These are phyloP conservation scores for Aspergillus taichungensis DNA, from an alignment of 495 filamentous ascomycete genomes.

Conservation along the genomic window DNA sequence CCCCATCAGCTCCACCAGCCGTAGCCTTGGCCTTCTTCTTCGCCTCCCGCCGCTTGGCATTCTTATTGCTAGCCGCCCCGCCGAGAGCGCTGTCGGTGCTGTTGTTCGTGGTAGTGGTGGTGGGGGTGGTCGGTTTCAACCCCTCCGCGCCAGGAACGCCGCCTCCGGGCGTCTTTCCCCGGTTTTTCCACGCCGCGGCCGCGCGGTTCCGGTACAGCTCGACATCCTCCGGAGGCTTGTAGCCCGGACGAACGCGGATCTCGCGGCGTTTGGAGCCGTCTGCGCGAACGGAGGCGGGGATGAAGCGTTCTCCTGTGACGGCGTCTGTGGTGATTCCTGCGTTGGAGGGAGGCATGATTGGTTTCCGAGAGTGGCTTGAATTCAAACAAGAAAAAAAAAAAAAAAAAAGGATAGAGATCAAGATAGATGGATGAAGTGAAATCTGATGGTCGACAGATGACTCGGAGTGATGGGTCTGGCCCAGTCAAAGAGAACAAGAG, in stretches of 20 bases:
- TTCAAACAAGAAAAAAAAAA: not conserved
- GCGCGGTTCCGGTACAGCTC: constrained; percentile 92
- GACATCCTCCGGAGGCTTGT: constrained; percentile 90
- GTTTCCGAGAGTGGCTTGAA: not conserved
- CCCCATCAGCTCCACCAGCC: constrained; percentile 24
- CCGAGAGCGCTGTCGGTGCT: constrained; percentile 36
- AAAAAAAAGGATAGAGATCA: not conserved
- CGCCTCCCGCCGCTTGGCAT: constrained; percentile 86
- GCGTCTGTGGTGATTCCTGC: constrained; percentile 72
- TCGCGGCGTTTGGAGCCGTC: constrained; percentile 87
- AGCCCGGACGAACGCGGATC: constrained; percentile 87
- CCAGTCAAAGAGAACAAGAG: too few species aligned
- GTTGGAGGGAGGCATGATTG: constrained; percentile 20
- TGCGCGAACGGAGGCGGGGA: constrained; percentile 75
- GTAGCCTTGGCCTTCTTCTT: constrained; percentile 73
- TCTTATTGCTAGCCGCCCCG: constrained; percentile 79
- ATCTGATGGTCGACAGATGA: too few species aligned
- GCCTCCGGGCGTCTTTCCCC: constrained; percentile 45
- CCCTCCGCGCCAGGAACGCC: constrained; percentile 75
- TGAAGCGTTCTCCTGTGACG: constrained; percentile 68
- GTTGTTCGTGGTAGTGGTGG: constrained; percentile 10
- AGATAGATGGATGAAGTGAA: not conserved
- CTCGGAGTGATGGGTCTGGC: too few species aligned
- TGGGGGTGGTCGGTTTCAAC: constrained; percentile 42
- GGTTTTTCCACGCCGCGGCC: constrained; percentile 76